Evolutionary conservation across 106 monocot species (phyloP).

Genomic region (Dendrobium officinale): DNA sequence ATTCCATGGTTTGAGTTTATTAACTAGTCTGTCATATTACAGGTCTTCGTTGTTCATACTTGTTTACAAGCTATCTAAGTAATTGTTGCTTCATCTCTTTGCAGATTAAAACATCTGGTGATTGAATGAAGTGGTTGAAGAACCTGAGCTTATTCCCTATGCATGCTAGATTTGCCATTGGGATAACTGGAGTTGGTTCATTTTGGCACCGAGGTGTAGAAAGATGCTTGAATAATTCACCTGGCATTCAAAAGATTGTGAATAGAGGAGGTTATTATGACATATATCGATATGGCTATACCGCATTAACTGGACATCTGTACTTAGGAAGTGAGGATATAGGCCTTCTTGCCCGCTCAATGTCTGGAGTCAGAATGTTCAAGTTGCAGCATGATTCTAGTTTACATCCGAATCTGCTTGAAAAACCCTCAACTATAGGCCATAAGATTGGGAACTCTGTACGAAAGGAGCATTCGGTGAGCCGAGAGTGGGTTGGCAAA

Average conservation of each 20-base stretch:
- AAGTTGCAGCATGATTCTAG: background rate
- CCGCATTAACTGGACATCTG: background rate
- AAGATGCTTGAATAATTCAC: background rate
- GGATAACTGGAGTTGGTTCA: background rate
- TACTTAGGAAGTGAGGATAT: background rate
- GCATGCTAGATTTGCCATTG: background rate
- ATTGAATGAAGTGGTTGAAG: conserved; percentile 1
- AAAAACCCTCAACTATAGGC: background rate
- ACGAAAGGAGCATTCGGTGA: conserved; percentile 9
- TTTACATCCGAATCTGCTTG: background rate
- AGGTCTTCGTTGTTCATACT: background rate
- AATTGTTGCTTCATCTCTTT: background rate
- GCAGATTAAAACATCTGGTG: background rate
- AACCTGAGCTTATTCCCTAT: background rate
- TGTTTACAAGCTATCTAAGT: background rate
- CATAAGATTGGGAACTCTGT: background rate
- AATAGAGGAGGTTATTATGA: background rate
- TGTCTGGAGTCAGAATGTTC: background rate
- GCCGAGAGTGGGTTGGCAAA: conserved; percentile 29
- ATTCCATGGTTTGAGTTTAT: too few relatives aligned
- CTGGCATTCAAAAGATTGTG: background rate
- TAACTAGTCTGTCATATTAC: too few relatives aligned
- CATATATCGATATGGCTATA: background rate
- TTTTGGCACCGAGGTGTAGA: background rate
- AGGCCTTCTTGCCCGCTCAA: background rate